Evolutionary conservation across 2,329 filamentous ascomycete genomes (phyloP).

Genomic region (Colletotrichum filicis): DNA sequence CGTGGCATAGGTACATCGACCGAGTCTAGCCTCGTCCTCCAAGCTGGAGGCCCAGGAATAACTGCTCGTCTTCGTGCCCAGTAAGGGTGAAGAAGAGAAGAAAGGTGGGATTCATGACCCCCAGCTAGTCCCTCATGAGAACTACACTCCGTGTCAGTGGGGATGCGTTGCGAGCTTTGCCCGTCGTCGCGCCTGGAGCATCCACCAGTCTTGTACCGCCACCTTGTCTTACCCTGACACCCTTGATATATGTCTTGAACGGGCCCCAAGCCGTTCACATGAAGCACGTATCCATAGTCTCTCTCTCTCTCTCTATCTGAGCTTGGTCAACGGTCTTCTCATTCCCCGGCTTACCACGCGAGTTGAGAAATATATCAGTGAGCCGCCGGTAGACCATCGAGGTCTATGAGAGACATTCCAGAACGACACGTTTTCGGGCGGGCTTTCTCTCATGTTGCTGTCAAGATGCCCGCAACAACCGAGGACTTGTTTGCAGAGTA

Average conservation of each 20-base stretch:
- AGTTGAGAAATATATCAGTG: conserved; percentile 20
- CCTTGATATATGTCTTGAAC: conserved; percentile 32
- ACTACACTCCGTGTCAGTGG: background rate
- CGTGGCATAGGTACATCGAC: background rate
- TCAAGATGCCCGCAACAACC: conserved; percentile 24
- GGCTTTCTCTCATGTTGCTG: conserved; percentile 1
- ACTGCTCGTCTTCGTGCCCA: conserved; percentile 1
- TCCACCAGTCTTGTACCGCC: conserved; percentile 20
- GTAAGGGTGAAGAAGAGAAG: background rate
- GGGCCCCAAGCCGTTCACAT: background rate
- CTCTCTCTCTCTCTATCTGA: conserved; percentile 2
- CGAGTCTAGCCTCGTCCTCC: conserved; percentile 1
- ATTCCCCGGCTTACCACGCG: conserved; percentile 20
- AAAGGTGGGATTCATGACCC: background rate
- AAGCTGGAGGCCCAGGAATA: conserved; percentile 11
- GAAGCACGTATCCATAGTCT: conserved; percentile 1
- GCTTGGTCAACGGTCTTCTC: conserved; percentile 9
- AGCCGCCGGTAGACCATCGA: background rate
- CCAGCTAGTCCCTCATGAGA: conserved; percentile 10
- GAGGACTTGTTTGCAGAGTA: conserved; percentile 52
- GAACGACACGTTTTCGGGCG: conserved; percentile 11
- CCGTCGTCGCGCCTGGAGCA: conserved; percentile 19
- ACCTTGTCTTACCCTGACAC: conserved; percentile 30
- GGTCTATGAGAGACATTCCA: conserved; percentile 22
- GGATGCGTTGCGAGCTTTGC: conserved; percentile 11